Evolutionary conservation across 352 stramenopile genomes (phyloP), one percentile per base, ranked within the genome.

Genomic region (Phytophthora capsici): DNA sequence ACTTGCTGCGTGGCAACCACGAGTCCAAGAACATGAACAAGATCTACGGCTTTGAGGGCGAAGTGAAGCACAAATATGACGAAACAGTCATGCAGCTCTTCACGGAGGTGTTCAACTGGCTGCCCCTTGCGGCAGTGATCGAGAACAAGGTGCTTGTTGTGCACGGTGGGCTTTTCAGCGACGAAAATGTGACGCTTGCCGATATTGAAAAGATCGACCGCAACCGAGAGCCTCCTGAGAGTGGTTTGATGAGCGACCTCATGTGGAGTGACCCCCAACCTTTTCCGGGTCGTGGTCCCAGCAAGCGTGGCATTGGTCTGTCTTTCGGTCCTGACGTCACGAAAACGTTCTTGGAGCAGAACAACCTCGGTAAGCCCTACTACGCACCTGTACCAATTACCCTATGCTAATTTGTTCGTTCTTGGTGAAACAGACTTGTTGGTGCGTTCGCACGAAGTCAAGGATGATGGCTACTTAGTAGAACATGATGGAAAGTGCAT

Each of bases 21-120:
- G 97, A 99, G 81, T 99, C 95, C 26, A 99, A 98, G 80, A 99
- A 99, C 78, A 99, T 99, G 97, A 99, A 99, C 86, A 99, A 99
- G 72, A 99, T 99, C 51, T 99, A 99, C 75, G 98, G 98, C 19
- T 99, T 99, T 69, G 97, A 99, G 63, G 98, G 98, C 30, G 98
- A 99, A 77, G 96, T 99, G 48, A 99, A 98, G 80, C 94, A 98
- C 81, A 99, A 99, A 77, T 99, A 99, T 81, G 97, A 99, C 75
- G 91, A 98, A 41, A 97, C 93, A n/a, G 97, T 99, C 38, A 99
- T 99, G 90, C 80, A 95, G 43, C 85, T 99, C 30, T 99, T 99
- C 84, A 95, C 97, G n/a, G 97, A 99, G 72, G 94, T 99, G 17
- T 99, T 99, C 78, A 97, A 97, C 73, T 93, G 89, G 76, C 78